phyloP scores from a whole-genome alignment of 2,329 filamentous ascomycete species.

The Pyricularia sp. region DNA sequence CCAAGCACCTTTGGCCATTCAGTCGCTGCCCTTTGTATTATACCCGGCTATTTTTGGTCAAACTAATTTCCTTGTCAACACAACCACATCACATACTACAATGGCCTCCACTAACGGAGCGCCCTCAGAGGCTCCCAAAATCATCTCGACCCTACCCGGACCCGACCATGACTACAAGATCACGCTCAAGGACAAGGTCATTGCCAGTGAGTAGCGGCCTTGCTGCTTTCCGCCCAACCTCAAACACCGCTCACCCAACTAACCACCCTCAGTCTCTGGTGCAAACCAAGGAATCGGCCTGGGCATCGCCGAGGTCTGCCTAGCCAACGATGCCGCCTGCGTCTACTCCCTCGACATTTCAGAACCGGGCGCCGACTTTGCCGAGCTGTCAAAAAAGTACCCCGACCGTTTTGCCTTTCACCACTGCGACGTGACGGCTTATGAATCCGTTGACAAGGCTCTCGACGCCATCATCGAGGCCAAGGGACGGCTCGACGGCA shows the following conservation, averaged over 20 bases:
- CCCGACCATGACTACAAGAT: slow-evolving; percentile 24
- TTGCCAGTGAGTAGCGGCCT: slow-evolving; percentile 22
- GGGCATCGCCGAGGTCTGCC: slow-evolving; percentile 34
- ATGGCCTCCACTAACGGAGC: neutral
- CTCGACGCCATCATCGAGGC: slow-evolving; percentile 16
- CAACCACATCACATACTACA: neutral
- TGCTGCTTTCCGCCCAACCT: neutral
- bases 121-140: neutral
- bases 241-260: too few relatives aligned
- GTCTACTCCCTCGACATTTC: slow-evolving; percentile 31
- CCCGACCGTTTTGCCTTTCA: slow-evolving; percentile 32
- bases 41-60: neutral
- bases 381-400: slow-evolving; percentile 27
- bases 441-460: slow-evolving; percentile 24
- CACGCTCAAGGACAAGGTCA: slow-evolving; percentile 25
- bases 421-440: slow-evolving; percentile 34
- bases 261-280: slow-evolving; percentile 22
- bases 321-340: slow-evolving; percentile 29
- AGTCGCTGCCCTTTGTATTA: neutral
- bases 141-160: slow-evolving; percentile 18
- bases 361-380: slow-evolving; percentile 25
- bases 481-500: slow-evolving; percentile 30
- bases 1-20: neutral
- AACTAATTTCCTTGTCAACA: neutral
- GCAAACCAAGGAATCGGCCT: slow-evolving; percentile 35